Base-by-base conservation (phyloP, 352 stramenopile species). In the Globisporangium alternatum region DNA sequence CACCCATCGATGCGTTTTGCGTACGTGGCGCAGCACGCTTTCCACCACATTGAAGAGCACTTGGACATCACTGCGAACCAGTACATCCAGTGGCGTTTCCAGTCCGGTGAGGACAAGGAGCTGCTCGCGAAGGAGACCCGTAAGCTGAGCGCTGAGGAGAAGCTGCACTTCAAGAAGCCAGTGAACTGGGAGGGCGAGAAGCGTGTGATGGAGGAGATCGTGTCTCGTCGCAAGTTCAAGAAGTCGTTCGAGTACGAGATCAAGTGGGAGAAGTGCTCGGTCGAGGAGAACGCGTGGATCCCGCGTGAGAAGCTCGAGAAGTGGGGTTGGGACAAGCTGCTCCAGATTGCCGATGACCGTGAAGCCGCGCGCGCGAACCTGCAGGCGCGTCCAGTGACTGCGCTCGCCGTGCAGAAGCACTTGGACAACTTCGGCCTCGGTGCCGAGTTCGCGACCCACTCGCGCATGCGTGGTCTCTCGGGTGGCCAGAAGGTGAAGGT, bases 401-500 rank as follows among this genome's bases (percentile, higher is more conserved):
- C 94, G 6, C 90, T 96, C 41, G 95, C 98, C 56, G 96, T 99
- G 66, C 95, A 98, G 80, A 98, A 95, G 80, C 97, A 99, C 83
- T 77, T 99, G 28, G 91, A 98, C 81, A 95, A 97, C 77, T 99
- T 99, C 78, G 94, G 95, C 33, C 78, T 99, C 35, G 94, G 91
- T 31, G 91, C 96, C 54, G 95, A 99, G 77, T 99, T 99, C 71
- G 96, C 91, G 74, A 99, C 97, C 6, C 97, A 99, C 88, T 98
- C 97, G 69, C 95, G 96, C 71, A 99, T 99, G 89, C 94, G 93
- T 71, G 96, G 96, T 80, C 83, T 99, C 39, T 98, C 94, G 54
- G 97, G 97, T 77, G 97, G 97, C 71, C 97, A 99, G 82, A 99
- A 99, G 88, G 96, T 99, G 41, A 99, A 99, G 91, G 96, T 99